Conservation (phyloP, 805 yeast species). For the Starmerella riodocensis region DNA sequence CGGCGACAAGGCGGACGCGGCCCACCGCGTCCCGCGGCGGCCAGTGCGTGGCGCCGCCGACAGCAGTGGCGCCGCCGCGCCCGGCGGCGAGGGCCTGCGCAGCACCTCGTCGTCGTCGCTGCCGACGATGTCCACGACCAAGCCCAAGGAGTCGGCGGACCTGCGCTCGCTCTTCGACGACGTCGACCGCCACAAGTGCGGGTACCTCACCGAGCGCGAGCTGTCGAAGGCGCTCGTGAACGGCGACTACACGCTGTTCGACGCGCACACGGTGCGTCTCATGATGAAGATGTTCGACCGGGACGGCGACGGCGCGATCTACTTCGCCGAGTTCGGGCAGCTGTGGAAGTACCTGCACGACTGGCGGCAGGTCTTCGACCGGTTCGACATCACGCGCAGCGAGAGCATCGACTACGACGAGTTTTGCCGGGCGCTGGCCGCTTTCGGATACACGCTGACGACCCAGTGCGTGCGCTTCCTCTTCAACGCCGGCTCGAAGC, state of each 20-base stretch:
- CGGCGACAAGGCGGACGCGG: too few relatives aligned
- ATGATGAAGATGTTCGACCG: slow-evolving; percentile 54
- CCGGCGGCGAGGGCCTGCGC: too few relatives aligned
- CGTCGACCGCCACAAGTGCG: slow-evolving; percentile 43
- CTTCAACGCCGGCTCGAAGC: slow-evolving; percentile 41
- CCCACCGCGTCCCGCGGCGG: too few relatives aligned
- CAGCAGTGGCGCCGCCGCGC: too few relatives aligned
- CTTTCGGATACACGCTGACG: slow-evolving; percentile 53
- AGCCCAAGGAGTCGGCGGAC: slow-evolving; percentile 8
- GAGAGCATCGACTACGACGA: slow-evolving; percentile 55
- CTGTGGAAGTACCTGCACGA: slow-evolving; percentile 56
- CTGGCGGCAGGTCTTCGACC: slow-evolving; percentile 50
- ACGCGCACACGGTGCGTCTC: slow-evolving; percentile 43
- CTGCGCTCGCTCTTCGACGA: slow-evolving; percentile 41
- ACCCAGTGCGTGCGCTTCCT: slow-evolving; percentile 44
- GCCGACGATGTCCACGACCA: not conserved
- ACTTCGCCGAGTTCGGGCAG: slow-evolving; percentile 49
- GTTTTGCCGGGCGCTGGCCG: slow-evolving; percentile 45
- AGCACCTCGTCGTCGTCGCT: not conserved
- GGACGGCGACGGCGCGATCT: slow-evolving; percentile 33
- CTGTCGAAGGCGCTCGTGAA: slow-evolving; percentile 46
- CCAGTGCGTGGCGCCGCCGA: too few relatives aligned
- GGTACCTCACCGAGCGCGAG: slow-evolving; percentile 44
- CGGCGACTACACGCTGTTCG: slow-evolving; percentile 51
- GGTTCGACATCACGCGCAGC: slow-evolving; percentile 45